Evolutionary conservation across 2,329 filamentous ascomycete species (phyloP), one percentile per base, ranked within the genome.

Genomic region (Penicillium sclerotiorum): DNA sequence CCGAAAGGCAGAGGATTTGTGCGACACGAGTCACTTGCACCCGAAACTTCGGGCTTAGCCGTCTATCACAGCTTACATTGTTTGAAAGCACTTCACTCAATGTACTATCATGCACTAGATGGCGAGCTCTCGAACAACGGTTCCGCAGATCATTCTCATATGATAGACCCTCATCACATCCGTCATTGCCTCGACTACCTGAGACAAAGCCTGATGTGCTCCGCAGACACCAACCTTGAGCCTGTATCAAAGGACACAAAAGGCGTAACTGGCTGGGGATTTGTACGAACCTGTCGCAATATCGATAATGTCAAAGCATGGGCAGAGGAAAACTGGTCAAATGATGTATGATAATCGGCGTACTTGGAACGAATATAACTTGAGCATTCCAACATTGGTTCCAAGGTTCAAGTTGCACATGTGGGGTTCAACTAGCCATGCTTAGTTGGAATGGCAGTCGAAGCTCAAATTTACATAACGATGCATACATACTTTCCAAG

Each of bases 151-250:
- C 44, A 39, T 6, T 12, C 4, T 18, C 33, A 39, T 11, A 15
- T 45, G 12, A 13, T 15, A 2, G 15, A 32, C 17, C 33, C 44
- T 5, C 20, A 30, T n/a, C 44, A 46, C 22, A 25, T 46, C 17
- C 44, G 35, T 11, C 44, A 46, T 25, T 46, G 44, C 23, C 21
- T 46, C 11, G 44, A 46, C 25, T 46, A 46, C 15, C 25, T 46
- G 22, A 22, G 44, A 12, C 44, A 46, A n/a, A 46, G 44, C 13
- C 11, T 39, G 17, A 46, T 46, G 23, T 46, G 44, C n/a, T 23
- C 44, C n/a, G 44, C 44, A 6, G 44, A 46, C 12, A 46, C 44
- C 1, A 46, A 46, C 22, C n/a, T 46, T 8, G 44, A 46, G 35
- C 35, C 44, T 1, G 12, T 46, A 3, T 15, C 18, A 3, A 30